Percentiles rank a stretch among this genome's conserved stretches.
Evolutionary conservation across 805 yeast genomes (phyloP).

Genomic region (Barnettozyma vustinii): DNA sequence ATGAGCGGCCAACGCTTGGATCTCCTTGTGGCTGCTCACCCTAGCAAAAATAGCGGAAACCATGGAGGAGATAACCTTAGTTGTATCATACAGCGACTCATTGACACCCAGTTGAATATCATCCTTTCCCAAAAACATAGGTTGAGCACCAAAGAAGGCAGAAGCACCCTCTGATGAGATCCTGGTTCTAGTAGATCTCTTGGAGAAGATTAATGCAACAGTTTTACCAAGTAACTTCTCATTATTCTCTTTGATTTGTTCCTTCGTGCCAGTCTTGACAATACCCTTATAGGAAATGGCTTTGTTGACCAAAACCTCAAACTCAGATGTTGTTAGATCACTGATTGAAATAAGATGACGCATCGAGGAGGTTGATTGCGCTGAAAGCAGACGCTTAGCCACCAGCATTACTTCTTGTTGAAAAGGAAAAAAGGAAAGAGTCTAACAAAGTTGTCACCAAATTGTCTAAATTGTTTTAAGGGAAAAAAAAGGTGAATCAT

Average conservation of each 20-base stretch:
- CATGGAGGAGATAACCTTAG: constrained; percentile 90
- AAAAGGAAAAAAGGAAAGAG: background rate
- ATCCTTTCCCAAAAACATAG: constrained; percentile 94
- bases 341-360: constrained; percentile 81
- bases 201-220: constrained; percentile 78
- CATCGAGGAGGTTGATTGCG: constrained; percentile 7
- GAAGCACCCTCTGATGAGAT: constrained; percentile 94
- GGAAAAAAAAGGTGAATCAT: background rate
- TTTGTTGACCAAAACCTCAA: constrained; percentile 61
- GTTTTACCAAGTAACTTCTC: constrained; percentile 70
- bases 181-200: constrained; percentile 94
- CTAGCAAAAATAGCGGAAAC: constrained; percentile 97
- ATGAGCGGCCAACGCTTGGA: constrained; percentile 67
- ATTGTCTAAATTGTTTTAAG: background rate
- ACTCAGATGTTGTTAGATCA: constrained; percentile 70
- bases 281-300: constrained; percentile 64
- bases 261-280: constrained; percentile 49
- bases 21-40: constrained; percentile 80
- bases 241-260: constrained; percentile 32
- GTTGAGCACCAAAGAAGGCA: constrained; percentile 87
- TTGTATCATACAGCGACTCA: constrained; percentile 84
- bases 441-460: background rate
- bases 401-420: constrained; percentile 6
- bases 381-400: constrained; percentile 16
- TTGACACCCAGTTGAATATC: constrained; percentile 96